Evolutionary conservation across 495 filamentous ascomycete species (phyloP).

Genomic region (Chaetomium cochliodes): DNA sequence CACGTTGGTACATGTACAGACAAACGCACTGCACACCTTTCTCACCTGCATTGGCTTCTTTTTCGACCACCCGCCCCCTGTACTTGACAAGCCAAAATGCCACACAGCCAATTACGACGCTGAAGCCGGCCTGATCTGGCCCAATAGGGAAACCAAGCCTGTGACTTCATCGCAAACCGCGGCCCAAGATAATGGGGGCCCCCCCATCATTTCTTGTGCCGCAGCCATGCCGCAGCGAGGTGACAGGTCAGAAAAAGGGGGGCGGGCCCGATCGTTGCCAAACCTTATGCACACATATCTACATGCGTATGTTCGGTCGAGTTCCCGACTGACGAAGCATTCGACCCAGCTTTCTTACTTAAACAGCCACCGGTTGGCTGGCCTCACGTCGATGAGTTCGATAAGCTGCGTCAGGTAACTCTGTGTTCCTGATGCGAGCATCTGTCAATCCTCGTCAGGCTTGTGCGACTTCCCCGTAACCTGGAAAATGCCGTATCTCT

Average conservation of each 20-base stretch:
- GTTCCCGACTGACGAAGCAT: background rate
- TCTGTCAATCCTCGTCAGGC: background rate
- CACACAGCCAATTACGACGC: constrained; percentile 31
- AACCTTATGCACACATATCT: background rate
- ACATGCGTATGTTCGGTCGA: no score
- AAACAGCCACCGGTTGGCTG: background rate
- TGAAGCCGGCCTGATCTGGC: constrained; percentile 10
- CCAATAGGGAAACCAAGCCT: constrained; percentile 25
- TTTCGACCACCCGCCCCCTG: constrained; percentile 17
- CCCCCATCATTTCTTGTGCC: constrained; percentile 1
- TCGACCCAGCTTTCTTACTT: background rate
- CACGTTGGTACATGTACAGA: no score
- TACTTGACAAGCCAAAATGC: constrained; percentile 26
- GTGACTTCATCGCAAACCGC: background rate
- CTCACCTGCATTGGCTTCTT: background rate
- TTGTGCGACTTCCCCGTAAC: constrained; percentile 7
- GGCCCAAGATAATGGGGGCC: background rate
- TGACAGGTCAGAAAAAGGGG: background rate
- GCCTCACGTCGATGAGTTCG: background rate
- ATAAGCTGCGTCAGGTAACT: background rate
- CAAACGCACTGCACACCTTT: background rate
- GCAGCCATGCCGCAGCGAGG: background rate
- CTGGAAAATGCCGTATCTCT: background rate
- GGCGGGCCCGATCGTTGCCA: background rate
- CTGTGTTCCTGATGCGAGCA: background rate